Percentiles rank a stretch among this genome's conserved stretches.
Evolutionary conservation across 306 rosid genomes (phyloP).

Genomic region (Quercus ilex): DNA sequence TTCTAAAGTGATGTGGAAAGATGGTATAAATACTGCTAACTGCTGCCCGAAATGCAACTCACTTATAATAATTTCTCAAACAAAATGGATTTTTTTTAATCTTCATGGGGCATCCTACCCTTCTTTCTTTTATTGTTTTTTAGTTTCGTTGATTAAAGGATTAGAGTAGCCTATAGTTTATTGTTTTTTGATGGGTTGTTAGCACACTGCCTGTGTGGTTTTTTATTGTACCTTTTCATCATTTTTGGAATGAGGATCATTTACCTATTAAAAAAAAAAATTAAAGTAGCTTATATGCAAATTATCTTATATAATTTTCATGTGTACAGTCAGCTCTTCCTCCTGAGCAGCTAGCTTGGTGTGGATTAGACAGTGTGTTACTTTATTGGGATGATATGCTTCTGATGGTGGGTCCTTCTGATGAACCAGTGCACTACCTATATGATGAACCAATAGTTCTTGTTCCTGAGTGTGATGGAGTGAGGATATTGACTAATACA

Average conservation of each 20-base stretch:
- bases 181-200: too few species aligned
- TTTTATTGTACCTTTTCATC: too few species aligned
- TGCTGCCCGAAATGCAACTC: background rate
- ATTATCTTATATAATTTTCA: constrained; percentile 24
- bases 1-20: background rate
- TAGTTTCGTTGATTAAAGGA: background rate
- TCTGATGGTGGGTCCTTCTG: constrained; percentile 96
- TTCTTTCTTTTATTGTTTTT: background rate
- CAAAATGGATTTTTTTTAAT: background rate
- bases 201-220: too few species aligned
- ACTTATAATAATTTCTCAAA: background rate
- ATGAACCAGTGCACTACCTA: constrained; percentile 82
- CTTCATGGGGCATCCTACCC: constrained; percentile 1
- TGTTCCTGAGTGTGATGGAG: constrained; percentile 93
- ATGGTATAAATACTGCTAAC: background rate
- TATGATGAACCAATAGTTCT: constrained; percentile 88
- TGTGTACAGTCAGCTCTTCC: constrained; percentile 81
- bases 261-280: background rate
- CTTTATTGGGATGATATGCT: constrained; percentile 97
- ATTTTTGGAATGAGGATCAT: too few species aligned
- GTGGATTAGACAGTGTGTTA: constrained; percentile 97
- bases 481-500: constrained; percentile 84
- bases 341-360: constrained; percentile 89
- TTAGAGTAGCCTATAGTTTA: constrained; percentile 1
- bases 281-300: constrained; percentile 12